These are phyloP conservation scores for Leccinum ochraceum DNA, from an alignment of 768 basidiomycete species.

Conservation along the genomic window DNA sequence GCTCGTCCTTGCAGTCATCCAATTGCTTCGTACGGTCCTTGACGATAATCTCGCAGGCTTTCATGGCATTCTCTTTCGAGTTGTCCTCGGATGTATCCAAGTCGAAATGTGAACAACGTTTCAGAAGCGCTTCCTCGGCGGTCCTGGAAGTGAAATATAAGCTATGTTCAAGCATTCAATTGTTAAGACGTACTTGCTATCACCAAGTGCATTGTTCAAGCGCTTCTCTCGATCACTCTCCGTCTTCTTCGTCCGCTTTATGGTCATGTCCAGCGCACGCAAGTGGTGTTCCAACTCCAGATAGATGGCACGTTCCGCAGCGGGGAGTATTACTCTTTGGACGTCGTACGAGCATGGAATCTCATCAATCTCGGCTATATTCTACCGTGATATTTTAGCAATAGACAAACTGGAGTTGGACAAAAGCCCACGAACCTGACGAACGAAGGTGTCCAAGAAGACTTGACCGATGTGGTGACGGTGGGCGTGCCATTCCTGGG, in stretches of 20 bases:
- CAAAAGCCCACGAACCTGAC: constrained; percentile 57
- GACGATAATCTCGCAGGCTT: constrained; percentile 91
- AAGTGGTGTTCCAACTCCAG: constrained; percentile 93
- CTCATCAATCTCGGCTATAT: constrained; percentile 95
- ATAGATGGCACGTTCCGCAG: constrained; percentile 93
- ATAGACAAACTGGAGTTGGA: constrained; percentile 1
- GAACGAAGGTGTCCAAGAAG: constrained; percentile 80
- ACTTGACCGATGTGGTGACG: constrained; percentile 80
- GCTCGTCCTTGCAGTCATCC: constrained; percentile 74
- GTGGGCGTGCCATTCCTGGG: constrained; percentile 88
- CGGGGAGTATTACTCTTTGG: constrained; percentile 72
- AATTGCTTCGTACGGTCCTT: constrained; percentile 77
- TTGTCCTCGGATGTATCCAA: constrained; percentile 59
- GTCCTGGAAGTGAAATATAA: constrained; percentile 46
- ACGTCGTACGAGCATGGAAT: constrained; percentile 75
- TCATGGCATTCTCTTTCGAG: constrained; percentile 73
- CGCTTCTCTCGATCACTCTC: constrained; percentile 86
- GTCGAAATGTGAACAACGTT: constrained; percentile 95
- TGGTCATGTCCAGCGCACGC: constrained; percentile 84
- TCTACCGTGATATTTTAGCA: constrained; percentile 45
- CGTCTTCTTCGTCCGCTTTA: constrained; percentile 63
- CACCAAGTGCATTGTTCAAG: constrained; percentile 83
- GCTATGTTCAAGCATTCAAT: neutral
- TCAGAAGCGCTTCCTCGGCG: constrained; percentile 90
- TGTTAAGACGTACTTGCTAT: constrained; percentile 62